Evolutionary conservation across 1,139 yeast species (phyloP), one percentile per base, ranked within the genome.

Genomic region (Oligophagozyma castellii): DNA sequence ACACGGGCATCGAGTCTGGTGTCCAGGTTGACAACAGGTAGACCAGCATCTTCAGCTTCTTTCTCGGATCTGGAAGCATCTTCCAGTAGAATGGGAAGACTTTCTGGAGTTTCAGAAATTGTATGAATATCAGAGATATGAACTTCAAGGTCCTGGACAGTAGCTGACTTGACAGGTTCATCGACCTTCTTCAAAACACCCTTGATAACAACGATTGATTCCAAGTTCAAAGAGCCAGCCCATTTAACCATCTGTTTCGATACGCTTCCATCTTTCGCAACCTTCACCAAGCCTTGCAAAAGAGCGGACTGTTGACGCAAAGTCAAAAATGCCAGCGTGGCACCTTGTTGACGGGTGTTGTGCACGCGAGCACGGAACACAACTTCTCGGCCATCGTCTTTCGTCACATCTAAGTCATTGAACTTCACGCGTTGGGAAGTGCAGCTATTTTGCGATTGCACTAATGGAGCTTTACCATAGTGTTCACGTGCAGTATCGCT

Each of bases 161-260:
- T 80, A 32, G 95, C 92, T 29, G 93, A 76, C 55, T 79, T 83
- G 55, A 89, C 75, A 37, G 73, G 73, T 53, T 83, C 95, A 14
- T 77, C 86, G 30, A 92, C 84, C 49, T 83, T 83, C 45, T 61
- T 71, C 29, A 89, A 89, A 23, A 59, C 56, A 58, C 98, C 99
- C 47, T 77, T 75, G 19, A 89, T 94, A 35, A 89, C 61, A 13
- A 89, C 96, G 57, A 89, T 86, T 26, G 93, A 73, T 59, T 89
- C 99, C 48, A 81, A 66, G 54, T 73, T 78, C 53, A 89, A 68
- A 26, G 79, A 63, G 16, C 92, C 83, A 24, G 86, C 77, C 95
- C 95, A 89, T 60, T 89, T 89, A 42, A 86, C 93, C 92, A 92
- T 80, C 57, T 80, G 94, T 61, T 89, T 89, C 31, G 94, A 80